Base-by-base conservation (phyloP, 805 yeast species). In the Starmerella khaoyaiensis region DNA sequence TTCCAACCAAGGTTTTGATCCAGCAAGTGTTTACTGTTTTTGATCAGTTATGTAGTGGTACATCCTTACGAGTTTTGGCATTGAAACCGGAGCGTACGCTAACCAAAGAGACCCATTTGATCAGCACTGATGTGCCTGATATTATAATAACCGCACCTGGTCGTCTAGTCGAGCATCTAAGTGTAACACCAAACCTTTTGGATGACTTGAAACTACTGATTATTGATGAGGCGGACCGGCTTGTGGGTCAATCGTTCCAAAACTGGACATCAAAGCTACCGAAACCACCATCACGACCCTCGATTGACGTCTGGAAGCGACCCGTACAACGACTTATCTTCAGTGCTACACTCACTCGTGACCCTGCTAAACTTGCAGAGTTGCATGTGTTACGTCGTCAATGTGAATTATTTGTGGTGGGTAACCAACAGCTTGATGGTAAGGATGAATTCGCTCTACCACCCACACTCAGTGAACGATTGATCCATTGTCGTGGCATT, bases 301-400 rank as follows among this genome's bases (percentile, higher is more conserved):
- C 36, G 3, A 30, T 31, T 18, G 44, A 28, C 17, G 30, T 21
- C n/a, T 53, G 55, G 60, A 28, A 22, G n/a, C 39, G 60, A n/a
- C 55, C 57, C 57, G 74, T 59, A 53, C 77, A 62, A 61, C 71
- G 86, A 48, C 65, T 87, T 56, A 68, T 90, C 3, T 83, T 90
- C 53, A 77, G 93, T 34, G 98, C 99, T 6, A 90, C 99, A 0
- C 67, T 90, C 36, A 83, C 96, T 3, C 77, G 95, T 2, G 93
- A 86, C 55, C 81, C 96, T 0, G 94, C 90, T 21, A 82, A 80
- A 53, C 62, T 90, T 39, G 69, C 87, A 7, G 69, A 72, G 31
- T 65, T 90, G 41, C 72, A 76, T 35, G 70, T 90, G 44, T 33
- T 30, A 5, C 52, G 49, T n/a, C 22, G 31, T 64, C 40, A 67